Percentiles rank a stretch among this genome's conserved stretches.
Conservation (phyloP, 345 rosid species). For the Camelina sativa region DNA sequence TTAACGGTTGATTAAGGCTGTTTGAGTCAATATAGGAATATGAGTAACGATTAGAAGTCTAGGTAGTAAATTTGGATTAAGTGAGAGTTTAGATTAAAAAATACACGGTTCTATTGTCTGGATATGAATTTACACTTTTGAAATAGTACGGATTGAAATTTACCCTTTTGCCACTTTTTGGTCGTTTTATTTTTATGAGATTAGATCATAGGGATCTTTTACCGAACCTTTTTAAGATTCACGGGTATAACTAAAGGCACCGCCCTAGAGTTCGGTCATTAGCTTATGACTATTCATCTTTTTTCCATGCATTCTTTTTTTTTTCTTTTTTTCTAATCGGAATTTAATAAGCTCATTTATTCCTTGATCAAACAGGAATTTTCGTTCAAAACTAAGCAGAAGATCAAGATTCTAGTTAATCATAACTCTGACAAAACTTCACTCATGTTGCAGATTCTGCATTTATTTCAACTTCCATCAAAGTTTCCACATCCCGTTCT, state of each 20-base stretch:
- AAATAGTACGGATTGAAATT: too few species aligned
- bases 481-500: not conserved
- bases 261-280: not conserved
- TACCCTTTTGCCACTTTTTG: too few species aligned
- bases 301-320: not conserved
- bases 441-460: not conserved
- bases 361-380: not conserved
- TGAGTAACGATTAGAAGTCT: too few species aligned
- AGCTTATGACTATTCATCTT: not conserved
- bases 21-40: too few species aligned
- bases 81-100: too few species aligned
- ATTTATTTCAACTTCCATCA: not conserved
- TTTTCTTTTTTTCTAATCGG: not conserved
- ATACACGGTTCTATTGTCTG: too few species aligned
- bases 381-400: not conserved
- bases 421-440: not conserved
- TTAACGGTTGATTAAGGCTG: too few species aligned
- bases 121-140: too few species aligned
- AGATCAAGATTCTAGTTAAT: not conserved
- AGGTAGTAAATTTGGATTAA: too few species aligned
- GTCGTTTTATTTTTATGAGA: too few species aligned
- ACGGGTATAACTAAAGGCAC: not conserved
- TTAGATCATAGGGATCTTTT: not conserved
- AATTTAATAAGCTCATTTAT: not conserved
- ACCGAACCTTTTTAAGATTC: not conserved